Base-by-base conservation (phyloP, 306 rosid genomes). In the Cajanus cajan region DNA sequence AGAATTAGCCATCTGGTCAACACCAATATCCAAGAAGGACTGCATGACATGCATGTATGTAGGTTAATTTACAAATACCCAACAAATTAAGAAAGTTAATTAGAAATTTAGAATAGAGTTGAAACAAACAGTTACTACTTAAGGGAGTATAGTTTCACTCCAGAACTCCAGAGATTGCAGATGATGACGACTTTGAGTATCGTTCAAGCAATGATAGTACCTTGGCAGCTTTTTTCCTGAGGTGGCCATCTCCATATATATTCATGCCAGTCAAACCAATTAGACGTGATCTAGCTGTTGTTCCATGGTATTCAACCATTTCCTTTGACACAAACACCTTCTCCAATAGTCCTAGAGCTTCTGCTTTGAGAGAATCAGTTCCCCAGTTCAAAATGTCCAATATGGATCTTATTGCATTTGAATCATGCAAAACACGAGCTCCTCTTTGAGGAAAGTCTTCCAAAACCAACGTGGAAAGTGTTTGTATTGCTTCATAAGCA, bases 341-440 rank as follows among this genome's bases (percentile, higher is more conserved):
- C 80, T 88, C 96, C 65, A 93, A 54, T 2, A 93, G 88, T 33
- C 90, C 85, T 80, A 93, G 59, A 73, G 91, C 89, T 71, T 90
- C 94, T 25, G 89, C 94, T 81, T 88, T 86, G 0, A 93, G 83
- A 19, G 90, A 76, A 33, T 85, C 90, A 24, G 89, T 69, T 39
- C 96, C 96, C 97, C 97, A 90, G n/a, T 48, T 81, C 85, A 93
- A 67, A 74, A 86, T 85, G n/a, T 93, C 90, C 67, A 93, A 52
- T 13, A 78, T 34, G 15, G 90, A 91, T 5, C 28, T 82, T 57
- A 93, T 93, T 64, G 93, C 93, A 13, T 74, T 86, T 3, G 77
- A 75, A 12, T 84, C 85, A 54, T 84, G 93, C 89, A 93, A 81
- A 19, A 88, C 92, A 41, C 55, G 83, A 57, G 91, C 94, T 3